Conservation (phyloP, 1,284 basidiomycete genomes). For the Ganoderma lingzhi region DNA sequence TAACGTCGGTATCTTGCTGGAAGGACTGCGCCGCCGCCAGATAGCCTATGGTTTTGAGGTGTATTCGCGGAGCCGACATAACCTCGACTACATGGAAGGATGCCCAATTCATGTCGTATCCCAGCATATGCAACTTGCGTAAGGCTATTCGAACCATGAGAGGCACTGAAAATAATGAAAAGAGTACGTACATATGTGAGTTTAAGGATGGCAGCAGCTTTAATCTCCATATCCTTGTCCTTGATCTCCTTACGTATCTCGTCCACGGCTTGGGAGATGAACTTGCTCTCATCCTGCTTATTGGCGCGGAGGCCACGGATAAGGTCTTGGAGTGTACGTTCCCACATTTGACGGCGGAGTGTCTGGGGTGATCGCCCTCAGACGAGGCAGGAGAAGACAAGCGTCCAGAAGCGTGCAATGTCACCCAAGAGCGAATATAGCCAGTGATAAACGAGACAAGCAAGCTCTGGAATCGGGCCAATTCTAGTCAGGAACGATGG, state of each 20-base stretch:
- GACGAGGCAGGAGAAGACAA: not conserved
- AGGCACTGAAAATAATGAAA: not conserved
- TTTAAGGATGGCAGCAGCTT: conserved; percentile 95
- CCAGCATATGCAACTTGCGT: conserved; percentile 88
- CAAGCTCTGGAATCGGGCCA: not conserved
- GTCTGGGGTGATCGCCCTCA: not conserved
- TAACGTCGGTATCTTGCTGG: conserved; percentile 92
- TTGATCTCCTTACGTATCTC: conserved; percentile 94
- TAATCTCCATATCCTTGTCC: conserved; percentile 96
- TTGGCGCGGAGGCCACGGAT: conserved; percentile 90
- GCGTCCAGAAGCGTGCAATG: conserved; percentile 1
- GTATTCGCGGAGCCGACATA: conserved; percentile 93
- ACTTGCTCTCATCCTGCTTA: conserved; percentile 84
- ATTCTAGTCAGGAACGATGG: not conserved
- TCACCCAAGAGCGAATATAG: not conserved
- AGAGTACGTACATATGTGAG: conserved; percentile 82
- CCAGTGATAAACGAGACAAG: not conserved
- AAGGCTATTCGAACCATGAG: conserved; percentile 1
- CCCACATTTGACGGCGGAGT: conserved; percentile 74
- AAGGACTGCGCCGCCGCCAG: conserved; percentile 95
- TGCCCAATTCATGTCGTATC: conserved; percentile 90
- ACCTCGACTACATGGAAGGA: conserved; percentile 97
- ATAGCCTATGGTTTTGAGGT: conserved; percentile 96
- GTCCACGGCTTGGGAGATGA: conserved; percentile 82
- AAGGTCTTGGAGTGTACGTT: conserved; percentile 91